phyloP scores from a whole-genome alignment of 352 stramenopile species.

The Lagenidium giganteum region DNA sequence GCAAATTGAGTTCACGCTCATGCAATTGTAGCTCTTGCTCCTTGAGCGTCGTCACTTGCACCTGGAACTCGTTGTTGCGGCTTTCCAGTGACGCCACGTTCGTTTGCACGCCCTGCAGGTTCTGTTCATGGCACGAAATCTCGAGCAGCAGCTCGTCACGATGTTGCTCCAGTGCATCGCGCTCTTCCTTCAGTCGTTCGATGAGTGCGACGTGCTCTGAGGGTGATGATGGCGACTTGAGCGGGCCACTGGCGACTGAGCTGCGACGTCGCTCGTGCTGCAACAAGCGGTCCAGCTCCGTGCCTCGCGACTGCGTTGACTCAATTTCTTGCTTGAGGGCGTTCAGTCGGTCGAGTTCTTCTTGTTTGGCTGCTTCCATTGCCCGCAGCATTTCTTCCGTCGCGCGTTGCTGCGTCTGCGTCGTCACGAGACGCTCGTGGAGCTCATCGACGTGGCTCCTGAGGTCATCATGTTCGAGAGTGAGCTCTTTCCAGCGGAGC shows the following conservation, averaged over 20 bases:
- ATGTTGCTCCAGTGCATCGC: slow-evolving; percentile 20
- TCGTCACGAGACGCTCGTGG: slow-evolving; percentile 42
- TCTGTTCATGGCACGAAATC: slow-evolving; percentile 30
- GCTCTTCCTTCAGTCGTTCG: slow-evolving; percentile 15
- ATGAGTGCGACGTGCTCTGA: slow-evolving; percentile 17
- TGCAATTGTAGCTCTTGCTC: slow-evolving; percentile 22
- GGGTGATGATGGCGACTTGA: neutral
- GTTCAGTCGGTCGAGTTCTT: slow-evolving; percentile 8
- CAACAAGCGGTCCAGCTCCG: neutral
- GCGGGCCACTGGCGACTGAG: neutral
- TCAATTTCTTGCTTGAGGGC: slow-evolving; percentile 2
- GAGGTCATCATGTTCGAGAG: slow-evolving; percentile 42
- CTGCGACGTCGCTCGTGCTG: neutral
- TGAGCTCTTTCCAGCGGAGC: slow-evolving; percentile 39
- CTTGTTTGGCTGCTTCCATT: slow-evolving; percentile 5
- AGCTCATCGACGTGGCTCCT: slow-evolving; percentile 48
- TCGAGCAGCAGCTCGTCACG: slow-evolving; percentile 37
- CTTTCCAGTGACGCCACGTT: slow-evolving; percentile 14
- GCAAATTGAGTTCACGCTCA: slow-evolving; percentile 8
- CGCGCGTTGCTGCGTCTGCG: slow-evolving; percentile 22
- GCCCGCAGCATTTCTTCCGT: slow-evolving; percentile 10
- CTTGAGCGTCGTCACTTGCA: slow-evolving; percentile 22
- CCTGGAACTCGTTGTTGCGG: slow-evolving; percentile 20
- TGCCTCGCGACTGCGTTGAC: no score
- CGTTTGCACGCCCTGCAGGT: neutral